Evolutionary conservation across 164 flowering plant species (phyloP), one percentile per base, ranked within the genome.

Genomic region (Berberis vulgaris): DNA sequence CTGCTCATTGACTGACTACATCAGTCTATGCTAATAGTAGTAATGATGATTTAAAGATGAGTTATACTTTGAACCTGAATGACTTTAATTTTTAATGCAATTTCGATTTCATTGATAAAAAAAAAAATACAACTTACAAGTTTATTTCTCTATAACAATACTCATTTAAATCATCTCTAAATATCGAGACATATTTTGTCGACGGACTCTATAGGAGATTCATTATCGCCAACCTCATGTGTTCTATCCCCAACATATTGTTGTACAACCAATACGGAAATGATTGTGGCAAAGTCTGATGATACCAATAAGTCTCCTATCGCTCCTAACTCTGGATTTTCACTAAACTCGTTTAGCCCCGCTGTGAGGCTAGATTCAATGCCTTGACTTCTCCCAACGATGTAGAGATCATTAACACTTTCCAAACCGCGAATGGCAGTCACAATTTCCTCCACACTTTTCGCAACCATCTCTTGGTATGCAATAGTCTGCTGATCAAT

Each of bases 321-420:
- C n/a, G 54, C 54, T 52, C 54, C 54, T 11, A 52, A 10, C 54
- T 52, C 54, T 52, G 54, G 54, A 26, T 26, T 10, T 4, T 52
- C 54, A 10, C 54, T 52, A 12, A 12, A 11, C 4, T 52, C 54
- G 1, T 1, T 3, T 2, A 52, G 68, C 50, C 78, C 82, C 7
- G 71, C 70, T 5, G 74, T 76, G 8, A 79, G 55, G 5, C 73
- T 71, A 10, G 76, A 66, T 11, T 53, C 2, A 50, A 53, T 45
- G 3, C 65, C 68, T 10, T 62, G 67, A 2, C 75, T 75, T 61
- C 70, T 75, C 9, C 81, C 81, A 3, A 78, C 77, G 2, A 78
- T 64, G 61, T 63, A 78, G 45, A 78, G 45, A 41, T 76, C 79
- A n/a, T 42, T 26, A 54, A 61, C 43, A 11, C 40, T 52, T 6